Evolutionary conservation across 257 asterid species (phyloP).

Genomic region (Solanum dulcamara): DNA sequence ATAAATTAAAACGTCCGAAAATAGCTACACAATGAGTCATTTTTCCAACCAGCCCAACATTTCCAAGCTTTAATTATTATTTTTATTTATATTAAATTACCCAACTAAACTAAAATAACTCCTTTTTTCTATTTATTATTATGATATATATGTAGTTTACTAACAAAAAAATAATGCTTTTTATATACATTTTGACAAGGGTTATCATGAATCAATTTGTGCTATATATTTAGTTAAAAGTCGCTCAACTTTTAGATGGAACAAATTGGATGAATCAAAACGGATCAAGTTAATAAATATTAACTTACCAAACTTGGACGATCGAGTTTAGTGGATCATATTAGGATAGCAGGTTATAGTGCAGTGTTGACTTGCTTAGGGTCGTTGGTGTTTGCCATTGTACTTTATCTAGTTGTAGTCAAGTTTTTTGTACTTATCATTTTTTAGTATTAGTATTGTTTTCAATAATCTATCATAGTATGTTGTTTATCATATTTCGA

Average conservation of each 20-base stretch:
- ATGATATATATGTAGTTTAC: neutral
- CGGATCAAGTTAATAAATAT: neutral
- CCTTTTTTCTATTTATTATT: too few relatives aligned
- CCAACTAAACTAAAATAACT: too few relatives aligned
- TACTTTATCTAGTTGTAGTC: neutral
- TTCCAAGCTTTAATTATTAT: too few relatives aligned
- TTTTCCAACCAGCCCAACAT: too few relatives aligned
- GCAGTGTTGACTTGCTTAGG: neutral
- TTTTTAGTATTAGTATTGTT: neutral
- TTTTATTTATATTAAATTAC: too few relatives aligned
- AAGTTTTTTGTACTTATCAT: too few relatives aligned
- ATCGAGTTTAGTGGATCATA: neutral
- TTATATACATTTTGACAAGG: neutral
- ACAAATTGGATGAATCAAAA: neutral
- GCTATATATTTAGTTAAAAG: neutral
- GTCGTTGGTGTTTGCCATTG: neutral
- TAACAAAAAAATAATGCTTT: neutral
- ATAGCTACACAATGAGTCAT: too few relatives aligned
- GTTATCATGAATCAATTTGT: too few relatives aligned
- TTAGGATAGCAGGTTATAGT: neutral
- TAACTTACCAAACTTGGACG: neutral
- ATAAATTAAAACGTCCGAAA: too few relatives aligned
- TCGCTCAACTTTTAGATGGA: neutral
- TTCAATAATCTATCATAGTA: neutral
- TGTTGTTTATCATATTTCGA: neutral